Evolutionary conservation across 2,329 filamentous ascomycete genomes (phyloP), one percentile per base, ranked within the genome.

Genomic region (Xylaria sp.): DNA sequence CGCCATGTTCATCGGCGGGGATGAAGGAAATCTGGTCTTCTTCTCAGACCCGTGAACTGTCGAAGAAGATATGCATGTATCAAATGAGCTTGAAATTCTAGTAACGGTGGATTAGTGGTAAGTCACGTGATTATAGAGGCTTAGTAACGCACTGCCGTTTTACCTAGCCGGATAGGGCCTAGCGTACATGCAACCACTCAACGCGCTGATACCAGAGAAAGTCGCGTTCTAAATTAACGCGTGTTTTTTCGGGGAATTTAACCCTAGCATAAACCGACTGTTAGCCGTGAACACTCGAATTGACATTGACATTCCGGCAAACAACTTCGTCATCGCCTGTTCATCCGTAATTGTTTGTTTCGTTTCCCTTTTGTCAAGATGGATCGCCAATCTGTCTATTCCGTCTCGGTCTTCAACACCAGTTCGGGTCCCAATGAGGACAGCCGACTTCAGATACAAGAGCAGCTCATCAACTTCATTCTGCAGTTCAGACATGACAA

Each of bases 401-500:
- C 92, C 3, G 81, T 93, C 68, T 92, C 88, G 70, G 87, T 97
- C 63, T 91, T 91, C 68, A 85, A 85, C 67, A 82, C 86, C 59
- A 85, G 82, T 66, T 82, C 82, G 63, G 84, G 85, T 68, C 83
- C 86, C 47, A 82, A 79, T 61, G 83, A 87, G 66, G 89, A 92
- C 71, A 87, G 83, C 59, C 83, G 88, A 60, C 80, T 84, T 30
- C 85, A 91, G 70, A 80, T 92, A 54, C 91, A 94, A 73, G 83
- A 84, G 60, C 87, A 91, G 71, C 83, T 99, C 62, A 87, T 94
- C 71, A 88, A 91, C 62, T 99, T 99, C 74, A 88, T 99, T 65
- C 85, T 97, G 59, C 90, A 93, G 67, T 99, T 97, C 73, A 87
- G 93, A 71, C 84, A 97, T 48, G 93, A 97, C 76, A 96, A 96